A percentile compares a stretch with the other conserved stretches of the same genome.
phyloP scores from a whole-genome alignment of 805 yeast species.

The Barnettozyma salicaria region DNA sequence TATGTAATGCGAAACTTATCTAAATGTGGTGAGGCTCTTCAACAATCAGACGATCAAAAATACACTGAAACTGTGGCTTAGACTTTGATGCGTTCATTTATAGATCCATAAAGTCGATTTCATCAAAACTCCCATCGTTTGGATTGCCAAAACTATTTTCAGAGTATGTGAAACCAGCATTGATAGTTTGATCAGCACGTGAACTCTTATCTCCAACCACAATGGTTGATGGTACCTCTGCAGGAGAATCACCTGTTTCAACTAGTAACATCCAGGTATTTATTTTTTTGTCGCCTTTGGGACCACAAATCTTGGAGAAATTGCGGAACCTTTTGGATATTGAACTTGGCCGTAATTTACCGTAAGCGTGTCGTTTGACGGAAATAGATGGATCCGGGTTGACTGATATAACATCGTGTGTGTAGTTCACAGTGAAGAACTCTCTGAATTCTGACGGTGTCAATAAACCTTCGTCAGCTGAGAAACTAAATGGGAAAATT shows the following conservation, averaged over 20 bases:
- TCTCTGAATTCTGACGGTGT: conserved; percentile 12
- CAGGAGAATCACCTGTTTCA: conserved; percentile 10
- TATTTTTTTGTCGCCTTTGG: conserved; percentile 11
- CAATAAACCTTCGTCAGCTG: conserved; percentile 18
- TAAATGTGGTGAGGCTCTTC: too few species aligned
- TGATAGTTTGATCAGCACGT: too few species aligned
- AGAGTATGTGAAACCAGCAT: too few species aligned
- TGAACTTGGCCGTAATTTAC: conserved; percentile 13
- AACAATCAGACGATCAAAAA: too few species aligned
- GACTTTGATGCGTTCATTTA: too few species aligned
- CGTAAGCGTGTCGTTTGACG: conserved; percentile 10
- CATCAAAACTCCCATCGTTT: too few species aligned
- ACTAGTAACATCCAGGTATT: conserved; percentile 5
- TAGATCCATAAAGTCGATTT: too few species aligned
- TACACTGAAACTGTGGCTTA: too few species aligned
- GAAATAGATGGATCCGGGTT: conserved; percentile 13
- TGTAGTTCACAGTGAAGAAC: conserved; percentile 16
- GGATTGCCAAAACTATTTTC: too few species aligned
- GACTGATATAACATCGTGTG: conserved; percentile 8
- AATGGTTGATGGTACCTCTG: conserved; percentile 1
- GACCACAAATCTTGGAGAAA: conserved; percentile 7
- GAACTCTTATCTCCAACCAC: conserved; percentile 1
- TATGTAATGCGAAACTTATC: too few species aligned
- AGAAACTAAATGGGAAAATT: conserved; percentile 7
- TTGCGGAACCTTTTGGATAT: conserved; percentile 14